phyloP scores from a whole-genome alignment of 176 grass and related monocot species.

The Tillandsia leiboldiana region DNA sequence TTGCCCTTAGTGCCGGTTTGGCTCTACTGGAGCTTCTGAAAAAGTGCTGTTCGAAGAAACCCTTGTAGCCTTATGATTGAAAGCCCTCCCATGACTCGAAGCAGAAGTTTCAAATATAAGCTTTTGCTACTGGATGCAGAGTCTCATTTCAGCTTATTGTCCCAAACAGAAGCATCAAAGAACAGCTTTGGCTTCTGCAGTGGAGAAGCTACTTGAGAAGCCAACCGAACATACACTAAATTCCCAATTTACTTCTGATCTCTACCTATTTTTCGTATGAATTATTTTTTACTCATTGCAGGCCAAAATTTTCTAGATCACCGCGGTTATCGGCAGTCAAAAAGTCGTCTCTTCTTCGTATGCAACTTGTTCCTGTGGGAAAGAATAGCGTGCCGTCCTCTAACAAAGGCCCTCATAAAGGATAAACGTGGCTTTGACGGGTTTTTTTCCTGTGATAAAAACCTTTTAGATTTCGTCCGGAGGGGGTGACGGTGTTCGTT shows the following conservation, averaged over 20 bases:
- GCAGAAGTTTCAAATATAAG: neutral
- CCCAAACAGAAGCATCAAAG: neutral
- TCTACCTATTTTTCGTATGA: neutral
- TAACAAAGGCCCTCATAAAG: conserved; percentile 1
- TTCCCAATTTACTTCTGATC: no score
- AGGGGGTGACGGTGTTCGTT: neutral
- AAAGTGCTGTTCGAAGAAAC: no score
- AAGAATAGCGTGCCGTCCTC: neutral
- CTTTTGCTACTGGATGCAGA: neutral
- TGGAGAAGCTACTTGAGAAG: no score
- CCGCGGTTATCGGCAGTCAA: neutral
- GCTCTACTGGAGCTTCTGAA: neutral
- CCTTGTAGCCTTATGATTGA: neutral
- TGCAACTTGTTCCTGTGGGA: neutral
- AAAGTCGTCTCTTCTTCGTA: conserved; percentile 2
- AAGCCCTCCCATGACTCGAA: neutral
- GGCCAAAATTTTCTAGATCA: conserved; percentile 12
- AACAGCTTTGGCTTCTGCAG: neutral
- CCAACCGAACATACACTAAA: no score
- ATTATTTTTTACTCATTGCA: neutral
- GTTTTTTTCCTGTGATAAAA: neutral
- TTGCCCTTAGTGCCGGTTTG: neutral
- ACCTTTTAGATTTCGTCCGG: neutral
- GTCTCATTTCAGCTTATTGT: no score
- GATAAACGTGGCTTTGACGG: neutral